Percentiles rank a stretch among this genome's conserved stretches.
These are phyloP conservation scores for Circinella minor DNA, from an alignment of 371 early-diverging fungal genomes.

Conservation along the genomic window DNA sequence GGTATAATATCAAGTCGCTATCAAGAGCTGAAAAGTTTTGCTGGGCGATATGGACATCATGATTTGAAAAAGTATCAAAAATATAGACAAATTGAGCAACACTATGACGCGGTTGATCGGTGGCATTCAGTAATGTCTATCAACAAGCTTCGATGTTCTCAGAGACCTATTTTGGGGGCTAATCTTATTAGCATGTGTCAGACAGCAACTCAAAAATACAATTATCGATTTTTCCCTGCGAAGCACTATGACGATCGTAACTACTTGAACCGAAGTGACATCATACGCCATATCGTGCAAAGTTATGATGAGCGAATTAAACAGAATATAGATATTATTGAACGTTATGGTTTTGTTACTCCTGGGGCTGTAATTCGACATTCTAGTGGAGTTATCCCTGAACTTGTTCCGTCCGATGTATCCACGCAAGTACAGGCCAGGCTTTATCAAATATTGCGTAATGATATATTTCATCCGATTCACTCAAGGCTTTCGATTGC, in stretches of 20 bases:
- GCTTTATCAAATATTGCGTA: conserved; percentile 18
- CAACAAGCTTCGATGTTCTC: conserved; percentile 41
- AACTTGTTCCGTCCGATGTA: conserved; percentile 23
- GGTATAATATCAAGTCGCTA: conserved; percentile 31
- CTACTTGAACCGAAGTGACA: conserved; percentile 32
- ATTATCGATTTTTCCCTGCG: conserved; percentile 16
- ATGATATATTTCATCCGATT: conserved; percentile 62
- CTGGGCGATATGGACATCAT: conserved; percentile 31
- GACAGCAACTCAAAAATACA: conserved; percentile 14
- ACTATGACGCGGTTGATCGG: conserved; percentile 21
- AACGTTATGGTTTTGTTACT: conserved; percentile 74
- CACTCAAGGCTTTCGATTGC: conserved; percentile 69
- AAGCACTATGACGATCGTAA: conserved; percentile 27
- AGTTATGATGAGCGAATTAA: conserved; percentile 55
- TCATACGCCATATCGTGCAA: conserved; percentile 35
- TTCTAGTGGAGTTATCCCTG: conserved; percentile 16
- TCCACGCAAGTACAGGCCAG: conserved; percentile 12
- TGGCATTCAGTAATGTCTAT: conserved; percentile 45
- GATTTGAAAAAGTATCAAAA: conserved; percentile 44
- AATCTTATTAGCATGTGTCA: conserved; percentile 36
- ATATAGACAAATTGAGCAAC: conserved; percentile 34
- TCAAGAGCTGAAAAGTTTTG: conserved; percentile 38
- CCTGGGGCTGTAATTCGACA: conserved; percentile 48
- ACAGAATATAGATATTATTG: conserved; percentile 48
- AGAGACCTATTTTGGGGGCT: conserved; percentile 51